These are phyloP conservation scores for Leccinum barrowsii DNA, from an alignment of 768 basidiomycete genomes.

Conservation along the genomic window DNA sequence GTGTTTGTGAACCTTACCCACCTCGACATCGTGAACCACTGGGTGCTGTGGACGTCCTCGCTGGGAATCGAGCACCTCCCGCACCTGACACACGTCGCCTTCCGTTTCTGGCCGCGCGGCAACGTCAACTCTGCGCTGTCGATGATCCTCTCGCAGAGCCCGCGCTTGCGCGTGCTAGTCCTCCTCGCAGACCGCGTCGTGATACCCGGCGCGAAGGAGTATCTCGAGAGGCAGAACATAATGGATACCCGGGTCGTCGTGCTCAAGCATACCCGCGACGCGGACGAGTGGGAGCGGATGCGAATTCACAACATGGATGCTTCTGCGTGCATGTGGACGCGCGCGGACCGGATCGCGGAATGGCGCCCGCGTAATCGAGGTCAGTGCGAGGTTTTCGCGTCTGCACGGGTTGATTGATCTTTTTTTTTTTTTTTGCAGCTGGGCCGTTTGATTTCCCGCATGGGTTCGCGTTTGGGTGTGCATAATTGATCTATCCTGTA, in stretches of 20 bases:
- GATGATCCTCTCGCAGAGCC: conserved; percentile 3
- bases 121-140: conserved; percentile 4
- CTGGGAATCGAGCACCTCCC: conserved; percentile 16
- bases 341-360: not conserved
- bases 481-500: not conserved
- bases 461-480: not conserved
- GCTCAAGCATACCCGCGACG: conserved; percentile 8
- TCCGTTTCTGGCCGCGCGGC: conserved; percentile 16
- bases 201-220: not conserved
- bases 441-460: conserved; percentile 13
- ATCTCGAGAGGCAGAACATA: conserved; percentile 10
- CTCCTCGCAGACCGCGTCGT: conserved; percentile 9
- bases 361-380: conserved; percentile 13
- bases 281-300: not conserved
- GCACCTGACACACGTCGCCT: conserved; percentile 11
- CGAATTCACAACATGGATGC: not conserved
- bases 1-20: conserved; percentile 13
- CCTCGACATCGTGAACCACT: conserved; percentile 20
- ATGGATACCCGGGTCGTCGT: conserved; percentile 15
- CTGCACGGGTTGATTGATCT: not conserved
- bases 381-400: not conserved
- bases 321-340: not conserved
- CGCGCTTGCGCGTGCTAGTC: conserved; percentile 6
- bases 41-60: conserved; percentile 18
- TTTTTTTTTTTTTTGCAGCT: not conserved